These are phyloP conservation scores for Lactarius quietus DNA, from an alignment of 768 basidiomycete genomes.

Conservation along the genomic window DNA sequence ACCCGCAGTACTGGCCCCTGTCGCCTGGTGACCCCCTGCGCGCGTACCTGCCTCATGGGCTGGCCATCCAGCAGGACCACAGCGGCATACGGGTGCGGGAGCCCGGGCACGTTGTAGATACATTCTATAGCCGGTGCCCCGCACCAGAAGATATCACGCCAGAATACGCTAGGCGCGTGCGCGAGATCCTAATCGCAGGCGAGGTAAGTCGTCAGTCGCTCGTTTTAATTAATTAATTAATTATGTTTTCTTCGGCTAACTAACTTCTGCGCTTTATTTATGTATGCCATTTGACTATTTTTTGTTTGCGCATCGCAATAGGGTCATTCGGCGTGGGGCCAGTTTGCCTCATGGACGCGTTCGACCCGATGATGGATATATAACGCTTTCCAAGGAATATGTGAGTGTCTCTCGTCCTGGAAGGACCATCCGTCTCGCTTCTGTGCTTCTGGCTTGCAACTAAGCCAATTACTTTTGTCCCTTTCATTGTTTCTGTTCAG, in stretches of 20 bases:
- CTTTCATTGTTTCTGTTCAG: conserved; percentile 35
- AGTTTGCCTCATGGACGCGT: conserved; percentile 82
- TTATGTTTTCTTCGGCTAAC: background rate
- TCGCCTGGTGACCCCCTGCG: conserved; percentile 57
- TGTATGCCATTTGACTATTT: background rate
- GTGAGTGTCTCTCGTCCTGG: conserved; percentile 37
- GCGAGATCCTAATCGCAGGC: conserved; percentile 69
- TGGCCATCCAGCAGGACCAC: conserved; percentile 45
- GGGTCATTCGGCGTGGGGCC: conserved; percentile 93
- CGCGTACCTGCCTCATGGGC: conserved; percentile 56
- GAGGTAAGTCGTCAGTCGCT: conserved; percentile 47
- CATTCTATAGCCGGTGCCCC: conserved; percentile 31
- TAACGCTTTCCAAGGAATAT: conserved; percentile 83
- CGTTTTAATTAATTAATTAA: background rate
- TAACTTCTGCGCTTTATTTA: background rate
- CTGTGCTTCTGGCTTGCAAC: background rate
- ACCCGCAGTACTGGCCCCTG: conserved; percentile 35
- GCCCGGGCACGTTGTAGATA: conserved; percentile 34
- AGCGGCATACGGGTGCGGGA: conserved; percentile 49
- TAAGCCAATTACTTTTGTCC: conserved; percentile 22
- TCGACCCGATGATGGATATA: conserved; percentile 75
- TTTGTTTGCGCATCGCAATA: conserved; percentile 29
- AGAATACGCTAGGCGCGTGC: conserved; percentile 32
- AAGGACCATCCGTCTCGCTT: background rate
- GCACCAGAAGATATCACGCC: conserved; percentile 12